Evolutionary conservation across 2,329 filamentous ascomycete species (phyloP).

Genomic region (Exophiala spinifera): DNA sequence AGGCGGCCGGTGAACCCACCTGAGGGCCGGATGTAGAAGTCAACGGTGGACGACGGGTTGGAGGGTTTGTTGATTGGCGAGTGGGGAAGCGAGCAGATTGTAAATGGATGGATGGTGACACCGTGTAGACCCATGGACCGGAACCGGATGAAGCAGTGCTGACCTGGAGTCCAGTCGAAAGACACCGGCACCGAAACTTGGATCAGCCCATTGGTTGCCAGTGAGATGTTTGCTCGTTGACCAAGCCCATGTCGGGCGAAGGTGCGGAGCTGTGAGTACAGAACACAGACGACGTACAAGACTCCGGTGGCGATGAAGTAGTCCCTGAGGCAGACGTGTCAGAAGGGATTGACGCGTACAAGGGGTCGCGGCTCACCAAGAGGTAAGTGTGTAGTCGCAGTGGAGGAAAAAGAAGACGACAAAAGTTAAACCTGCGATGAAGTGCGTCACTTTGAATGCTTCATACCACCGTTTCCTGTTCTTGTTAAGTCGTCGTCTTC

Average conservation of each 20-base stretch:
- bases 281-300: constrained; percentile 49
- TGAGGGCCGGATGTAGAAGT: constrained; percentile 53
- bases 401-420: no score
- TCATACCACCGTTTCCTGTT: no score
- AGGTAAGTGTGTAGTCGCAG: no score
- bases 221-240: no score
- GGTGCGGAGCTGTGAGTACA: constrained; percentile 47
- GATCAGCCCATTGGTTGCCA: constrained; percentile 38
- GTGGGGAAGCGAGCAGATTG: constrained; percentile 50
- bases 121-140: constrained; percentile 40
- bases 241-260: constrained; percentile 38
- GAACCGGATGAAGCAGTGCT: constrained; percentile 57
- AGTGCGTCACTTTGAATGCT: no score
- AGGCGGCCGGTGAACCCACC: constrained; percentile 51
- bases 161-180: constrained; percentile 51
- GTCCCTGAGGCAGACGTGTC: constrained; percentile 41
- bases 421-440: no score
- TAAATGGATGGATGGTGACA: constrained; percentile 54
- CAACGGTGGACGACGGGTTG: constrained; percentile 33
- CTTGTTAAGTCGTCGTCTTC: no score
- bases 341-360: background rate
- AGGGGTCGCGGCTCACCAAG: background rate
- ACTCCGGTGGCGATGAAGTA: constrained; percentile 59
- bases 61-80: background rate
- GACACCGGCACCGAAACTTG: constrained; percentile 45